Conservation (phyloP, 306 rosid species). For the Corylus avellana region DNA sequence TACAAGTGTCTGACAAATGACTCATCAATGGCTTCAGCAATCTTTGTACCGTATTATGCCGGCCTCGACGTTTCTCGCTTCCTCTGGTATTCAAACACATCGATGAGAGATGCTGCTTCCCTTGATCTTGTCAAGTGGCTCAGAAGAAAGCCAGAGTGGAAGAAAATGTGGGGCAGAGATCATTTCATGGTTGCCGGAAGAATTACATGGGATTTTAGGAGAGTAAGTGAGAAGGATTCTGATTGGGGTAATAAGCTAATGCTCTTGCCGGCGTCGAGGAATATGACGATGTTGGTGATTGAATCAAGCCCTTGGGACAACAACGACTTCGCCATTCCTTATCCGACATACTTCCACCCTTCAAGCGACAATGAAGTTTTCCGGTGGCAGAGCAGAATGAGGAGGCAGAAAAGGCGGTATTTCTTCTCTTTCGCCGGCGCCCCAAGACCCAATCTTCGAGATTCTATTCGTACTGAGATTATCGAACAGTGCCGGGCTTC, state of each 20-base stretch:
- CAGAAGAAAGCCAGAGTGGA: constrained; percentile 42
- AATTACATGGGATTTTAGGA: constrained; percentile 56
- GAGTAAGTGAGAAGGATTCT: constrained; percentile 25
- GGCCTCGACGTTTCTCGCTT: constrained; percentile 51
- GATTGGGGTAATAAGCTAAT: constrained; percentile 55
- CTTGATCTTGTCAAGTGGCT: constrained; percentile 38
- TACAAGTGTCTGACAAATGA: constrained; percentile 48
- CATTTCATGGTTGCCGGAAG: constrained; percentile 57
- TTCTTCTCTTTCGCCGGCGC: constrained; percentile 50
- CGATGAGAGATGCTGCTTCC: constrained; percentile 33
- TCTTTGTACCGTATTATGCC: constrained; percentile 45
- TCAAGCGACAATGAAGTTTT: constrained; percentile 37
- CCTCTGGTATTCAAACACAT: constrained; percentile 39
- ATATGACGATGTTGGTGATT: constrained; percentile 43
- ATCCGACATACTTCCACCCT: constrained; percentile 58
- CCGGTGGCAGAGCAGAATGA: constrained; percentile 45
- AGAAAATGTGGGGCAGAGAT: constrained; percentile 48
- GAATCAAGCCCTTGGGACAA: constrained; percentile 49
- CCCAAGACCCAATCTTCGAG: constrained; percentile 36
- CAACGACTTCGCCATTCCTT: constrained; percentile 51
- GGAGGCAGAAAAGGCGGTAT: constrained; percentile 29
- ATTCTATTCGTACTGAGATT: constrained; percentile 45
- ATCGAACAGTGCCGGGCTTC: constrained; percentile 42
- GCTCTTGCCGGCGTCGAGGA: constrained; percentile 40
- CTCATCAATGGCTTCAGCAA: constrained; percentile 42